Conservation (phyloP, 2,329 filamentous ascomycete genomes). For the Alternaria conjuncta region DNA sequence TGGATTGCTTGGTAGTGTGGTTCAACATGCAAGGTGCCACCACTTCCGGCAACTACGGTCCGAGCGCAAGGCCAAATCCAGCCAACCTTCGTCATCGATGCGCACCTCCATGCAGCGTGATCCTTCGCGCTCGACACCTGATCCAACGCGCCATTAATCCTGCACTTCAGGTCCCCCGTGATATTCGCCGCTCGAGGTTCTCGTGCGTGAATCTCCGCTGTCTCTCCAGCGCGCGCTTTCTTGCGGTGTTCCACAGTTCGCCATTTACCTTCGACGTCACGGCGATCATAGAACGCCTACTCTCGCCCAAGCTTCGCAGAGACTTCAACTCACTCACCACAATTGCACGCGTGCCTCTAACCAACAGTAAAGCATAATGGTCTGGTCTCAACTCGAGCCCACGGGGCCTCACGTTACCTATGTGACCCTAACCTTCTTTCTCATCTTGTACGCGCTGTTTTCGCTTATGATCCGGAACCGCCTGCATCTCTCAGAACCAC, state of each 20-base stretch:
- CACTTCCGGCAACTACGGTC: background rate
- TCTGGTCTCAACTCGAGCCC: conserved; percentile 55
- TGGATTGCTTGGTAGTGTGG: background rate
- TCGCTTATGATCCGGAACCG: conserved; percentile 55
- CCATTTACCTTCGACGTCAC: conserved; percentile 7
- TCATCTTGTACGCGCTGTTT: conserved; percentile 56
- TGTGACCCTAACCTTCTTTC: conserved; percentile 53
- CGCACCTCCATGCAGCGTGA: conserved; percentile 1
- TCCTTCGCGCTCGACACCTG: background rate
- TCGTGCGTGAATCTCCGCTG: background rate
- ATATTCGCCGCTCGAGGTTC: background rate
- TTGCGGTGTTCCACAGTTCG: background rate
- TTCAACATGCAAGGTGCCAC: background rate
- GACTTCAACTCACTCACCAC: conserved; percentile 2
- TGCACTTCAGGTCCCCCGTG: background rate
- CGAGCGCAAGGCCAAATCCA: conserved; percentile 1
- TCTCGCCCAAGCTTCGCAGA: conserved; percentile 7
- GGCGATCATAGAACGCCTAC: background rate
- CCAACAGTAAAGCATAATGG: conserved; percentile 27
- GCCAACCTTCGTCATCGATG: conserved; percentile 5
- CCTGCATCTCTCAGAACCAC: conserved; percentile 57
- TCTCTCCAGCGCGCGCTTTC: background rate
- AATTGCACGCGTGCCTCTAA: background rate
- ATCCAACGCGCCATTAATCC: background rate
- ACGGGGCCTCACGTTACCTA: conserved; percentile 56